These are phyloP conservation scores for Mesotaenium endlicherianum DNA, from an alignment of 139 green algal genomes.

Conservation along the genomic window DNA sequence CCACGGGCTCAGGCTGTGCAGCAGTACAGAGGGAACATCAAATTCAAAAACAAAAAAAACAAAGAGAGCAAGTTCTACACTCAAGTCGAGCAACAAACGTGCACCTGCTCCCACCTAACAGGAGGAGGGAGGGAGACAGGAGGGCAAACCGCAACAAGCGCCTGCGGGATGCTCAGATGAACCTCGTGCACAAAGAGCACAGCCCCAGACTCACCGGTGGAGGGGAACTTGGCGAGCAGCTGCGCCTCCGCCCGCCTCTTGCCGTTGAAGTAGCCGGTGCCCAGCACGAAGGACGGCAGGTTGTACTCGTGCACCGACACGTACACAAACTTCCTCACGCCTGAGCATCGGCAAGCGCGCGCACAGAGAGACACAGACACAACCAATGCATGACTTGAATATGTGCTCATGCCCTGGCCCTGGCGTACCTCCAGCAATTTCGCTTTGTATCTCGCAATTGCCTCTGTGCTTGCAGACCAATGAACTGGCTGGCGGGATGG, in stretches of 20 bases:
- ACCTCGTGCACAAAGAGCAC: too few relatives aligned
- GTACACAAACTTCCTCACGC: slow-evolving; percentile 50
- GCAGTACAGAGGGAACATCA: too few relatives aligned
- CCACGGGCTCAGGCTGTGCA: too few relatives aligned
- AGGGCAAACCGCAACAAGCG: neutral
- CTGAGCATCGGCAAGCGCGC: neutral
- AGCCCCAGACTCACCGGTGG: slow-evolving; percentile 9
- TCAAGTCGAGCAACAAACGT: neutral
- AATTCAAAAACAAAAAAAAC: too few relatives aligned
- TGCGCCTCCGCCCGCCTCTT: slow-evolving; percentile 34
- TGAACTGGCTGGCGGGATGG: too few relatives aligned
- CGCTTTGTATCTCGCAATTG: too few relatives aligned
- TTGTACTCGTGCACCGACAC: slow-evolving; percentile 59
- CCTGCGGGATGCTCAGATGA: too few relatives aligned
- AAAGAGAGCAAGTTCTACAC: neutral
- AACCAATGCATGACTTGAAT: too few relatives aligned
- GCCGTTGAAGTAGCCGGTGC: slow-evolving; percentile 53
- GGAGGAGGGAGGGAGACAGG: neutral
- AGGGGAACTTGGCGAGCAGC: slow-evolving; percentile 32
- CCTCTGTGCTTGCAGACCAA: too few relatives aligned
- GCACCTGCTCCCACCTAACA: neutral
- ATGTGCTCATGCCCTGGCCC: too few relatives aligned
- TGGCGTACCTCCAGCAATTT: too few relatives aligned
- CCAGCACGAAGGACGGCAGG: slow-evolving; percentile 42
- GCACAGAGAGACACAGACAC: too few relatives aligned